Base-by-base conservation (phyloP, 352 stramenopile species). In the Phytopythium cucurbitacearum region DNA sequence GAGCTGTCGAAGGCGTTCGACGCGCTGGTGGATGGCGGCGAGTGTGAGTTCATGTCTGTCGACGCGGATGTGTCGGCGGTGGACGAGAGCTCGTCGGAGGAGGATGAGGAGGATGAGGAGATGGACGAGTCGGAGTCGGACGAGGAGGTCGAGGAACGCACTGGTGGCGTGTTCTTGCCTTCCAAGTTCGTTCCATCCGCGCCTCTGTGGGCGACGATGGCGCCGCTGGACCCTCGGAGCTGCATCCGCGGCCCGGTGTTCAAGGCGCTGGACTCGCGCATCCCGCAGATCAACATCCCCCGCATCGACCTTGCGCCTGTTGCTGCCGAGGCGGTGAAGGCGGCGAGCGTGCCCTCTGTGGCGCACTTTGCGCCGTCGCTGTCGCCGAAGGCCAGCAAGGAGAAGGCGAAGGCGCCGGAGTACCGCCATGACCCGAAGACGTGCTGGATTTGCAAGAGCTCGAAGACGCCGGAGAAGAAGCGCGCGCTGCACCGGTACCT, bases 391-490 rank as follows among this genome's bases (percentile, higher is more conserved):
- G 55, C 53, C 8, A 62, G 71, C 65, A 67, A 72, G 39, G 64
- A 68, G 45, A 92, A 85, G 67, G 62, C 16, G 52, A 40, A 33
- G 45, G 47, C 69, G 35, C 47, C 65, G 3, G 65, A 69, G 54
- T 91, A 90, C 67, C 57, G 71, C 28, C 84, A 94, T 62, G 72
- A 92, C 64, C 59, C 81, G 11, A 64, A 71, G 54, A 85, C 75
- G 53, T 94, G 84, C 78, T 94, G 84, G 84, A 89, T 94, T 56
- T 94, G 84, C 78, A 91, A 92, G 74, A 91, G 79, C 45, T 73
- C 68, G 43, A 94, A 92, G 69, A 87, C 81, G 43, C 53, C 76
- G 37, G 80, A 90, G 58, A 84, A 82, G 60, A 92, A 94, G 77
- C 80, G 73, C 40, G 83, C 79, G 45, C 62, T 94, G 53, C 84